These are phyloP conservation scores for Nicotiana tomentosiformis DNA, from an alignment of 257 asterid genomes.

Conservation along the genomic window DNA sequence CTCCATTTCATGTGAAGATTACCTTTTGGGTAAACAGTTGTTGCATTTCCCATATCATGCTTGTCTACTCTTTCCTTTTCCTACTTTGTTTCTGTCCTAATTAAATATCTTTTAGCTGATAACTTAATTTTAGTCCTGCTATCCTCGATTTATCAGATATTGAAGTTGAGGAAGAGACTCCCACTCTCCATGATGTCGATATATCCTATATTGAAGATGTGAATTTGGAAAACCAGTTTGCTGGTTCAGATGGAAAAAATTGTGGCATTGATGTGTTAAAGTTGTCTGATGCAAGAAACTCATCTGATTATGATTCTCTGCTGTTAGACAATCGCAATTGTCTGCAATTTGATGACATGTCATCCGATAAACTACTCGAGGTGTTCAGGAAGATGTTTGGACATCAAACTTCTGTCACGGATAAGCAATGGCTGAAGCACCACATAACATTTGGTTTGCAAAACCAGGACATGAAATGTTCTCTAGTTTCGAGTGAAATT, in stretches of 20 bases:
- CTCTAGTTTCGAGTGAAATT: not conserved
- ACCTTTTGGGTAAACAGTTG: constrained; percentile 11
- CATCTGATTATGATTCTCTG: not conserved
- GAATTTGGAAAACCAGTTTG: not conserved
- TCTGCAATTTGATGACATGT: not conserved
- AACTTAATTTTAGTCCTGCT: not conserved
- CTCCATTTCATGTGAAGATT: constrained; percentile 16
- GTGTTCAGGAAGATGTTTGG: not conserved
- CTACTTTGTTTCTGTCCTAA: not conserved
- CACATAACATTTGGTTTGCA: not conserved
- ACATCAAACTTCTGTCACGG: not conserved
- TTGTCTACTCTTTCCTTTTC: not conserved
- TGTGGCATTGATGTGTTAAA: not conserved
- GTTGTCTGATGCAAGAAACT: not conserved
- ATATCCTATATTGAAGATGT: not conserved
- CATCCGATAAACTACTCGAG: not conserved
- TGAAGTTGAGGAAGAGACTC: not conserved
- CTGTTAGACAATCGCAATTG: not conserved
- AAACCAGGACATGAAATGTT: not conserved
- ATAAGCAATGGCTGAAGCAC: not conserved
- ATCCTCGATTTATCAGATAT: not conserved
- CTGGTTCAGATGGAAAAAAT: not conserved
- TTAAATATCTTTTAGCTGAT: not conserved
- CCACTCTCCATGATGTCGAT: not conserved
- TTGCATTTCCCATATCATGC: not conserved